phyloP scores from a whole-genome alignment of 1,284 basidiomycete genomes.

The Rhodotorula sp. region DNA sequence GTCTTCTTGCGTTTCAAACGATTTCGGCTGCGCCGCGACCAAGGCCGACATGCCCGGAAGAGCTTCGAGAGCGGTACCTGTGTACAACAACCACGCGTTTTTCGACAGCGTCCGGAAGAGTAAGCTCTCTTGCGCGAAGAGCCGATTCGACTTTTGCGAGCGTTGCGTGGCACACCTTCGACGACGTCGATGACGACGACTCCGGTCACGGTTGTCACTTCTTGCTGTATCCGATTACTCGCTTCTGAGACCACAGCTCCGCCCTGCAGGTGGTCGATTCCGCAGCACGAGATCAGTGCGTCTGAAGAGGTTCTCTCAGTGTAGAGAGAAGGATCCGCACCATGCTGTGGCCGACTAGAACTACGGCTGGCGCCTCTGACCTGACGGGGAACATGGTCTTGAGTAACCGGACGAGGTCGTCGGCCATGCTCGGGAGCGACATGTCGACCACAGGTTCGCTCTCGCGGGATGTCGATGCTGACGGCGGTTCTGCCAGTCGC shows the following conservation, averaged over 20 bases:
- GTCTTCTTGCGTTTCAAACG: constrained; percentile 76
- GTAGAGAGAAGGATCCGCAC: constrained; percentile 37
- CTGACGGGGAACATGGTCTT: constrained; percentile 67
- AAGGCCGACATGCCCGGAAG: constrained; percentile 86
- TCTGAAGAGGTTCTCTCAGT: too few relatives aligned
- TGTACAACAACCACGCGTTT: background rate
- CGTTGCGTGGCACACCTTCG: constrained; percentile 62
- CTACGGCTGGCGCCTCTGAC: constrained; percentile 62
- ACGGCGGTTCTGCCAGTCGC: background rate
- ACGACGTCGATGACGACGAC: constrained; percentile 92
- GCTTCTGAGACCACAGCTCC: constrained; percentile 78
- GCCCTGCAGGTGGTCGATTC: constrained; percentile 54
- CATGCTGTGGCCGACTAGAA: constrained; percentile 54
- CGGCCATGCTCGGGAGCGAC: constrained; percentile 65
- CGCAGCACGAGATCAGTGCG: background rate
- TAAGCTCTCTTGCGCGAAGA: too few relatives aligned
- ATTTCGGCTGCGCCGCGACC: constrained; percentile 76
- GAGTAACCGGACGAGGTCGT: constrained; percentile 69
- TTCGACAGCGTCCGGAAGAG: background rate
- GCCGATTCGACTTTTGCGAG: too few relatives aligned
- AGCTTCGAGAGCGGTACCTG: constrained; percentile 90
- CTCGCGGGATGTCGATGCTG: constrained; percentile 48
- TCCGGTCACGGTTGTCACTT: constrained; percentile 70
- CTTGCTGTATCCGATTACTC: constrained; percentile 63
- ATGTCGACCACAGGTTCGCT: constrained; percentile 56